Evolutionary conservation across 306 rosid genomes (phyloP).

Genomic region (Geum urbanum): DNA sequence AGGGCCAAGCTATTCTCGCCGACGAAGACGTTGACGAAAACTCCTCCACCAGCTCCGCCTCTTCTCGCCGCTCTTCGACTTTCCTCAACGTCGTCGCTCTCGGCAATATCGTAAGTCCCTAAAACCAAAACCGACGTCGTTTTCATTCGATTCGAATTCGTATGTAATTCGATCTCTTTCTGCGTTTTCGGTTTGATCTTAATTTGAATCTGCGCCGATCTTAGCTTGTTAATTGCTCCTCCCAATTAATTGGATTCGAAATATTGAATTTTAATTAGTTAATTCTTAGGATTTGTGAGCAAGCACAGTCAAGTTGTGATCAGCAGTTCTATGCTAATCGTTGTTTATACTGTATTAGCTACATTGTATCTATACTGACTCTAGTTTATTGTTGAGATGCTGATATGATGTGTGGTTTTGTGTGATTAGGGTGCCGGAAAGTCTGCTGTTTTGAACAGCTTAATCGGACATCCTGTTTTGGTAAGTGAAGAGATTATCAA

Average conservation of each 20-base stretch:
- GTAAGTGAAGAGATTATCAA: slow-evolving; percentile 44
- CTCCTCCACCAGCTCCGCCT: slow-evolving; percentile 24
- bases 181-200: slow-evolving; percentile 16
- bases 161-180: background rate
- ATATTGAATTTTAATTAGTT: background rate
- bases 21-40: slow-evolving; percentile 87
- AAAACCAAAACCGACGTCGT: slow-evolving; percentile 16
- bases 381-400: background rate
- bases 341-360: background rate
- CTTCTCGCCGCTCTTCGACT: slow-evolving; percentile 70
- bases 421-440: slow-evolving; percentile 83
- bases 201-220: slow-evolving; percentile 14
- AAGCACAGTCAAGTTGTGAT: background rate
- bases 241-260: background rate
- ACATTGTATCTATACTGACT: background rate
- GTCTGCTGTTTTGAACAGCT: slow-evolving; percentile 89
- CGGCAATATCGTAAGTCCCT: slow-evolving; percentile 86
- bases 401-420: background rate
- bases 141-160: background rate
- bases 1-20: slow-evolving; percentile 79
- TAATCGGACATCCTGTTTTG: slow-evolving; percentile 94
- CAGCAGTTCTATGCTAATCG: background rate
- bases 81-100: slow-evolving; percentile 91
- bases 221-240: background rate
- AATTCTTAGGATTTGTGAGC: background rate